These are phyloP conservation scores for Dorcoceras hygrometricum DNA, from an alignment of 257 asterid species.

Conservation along the genomic window DNA sequence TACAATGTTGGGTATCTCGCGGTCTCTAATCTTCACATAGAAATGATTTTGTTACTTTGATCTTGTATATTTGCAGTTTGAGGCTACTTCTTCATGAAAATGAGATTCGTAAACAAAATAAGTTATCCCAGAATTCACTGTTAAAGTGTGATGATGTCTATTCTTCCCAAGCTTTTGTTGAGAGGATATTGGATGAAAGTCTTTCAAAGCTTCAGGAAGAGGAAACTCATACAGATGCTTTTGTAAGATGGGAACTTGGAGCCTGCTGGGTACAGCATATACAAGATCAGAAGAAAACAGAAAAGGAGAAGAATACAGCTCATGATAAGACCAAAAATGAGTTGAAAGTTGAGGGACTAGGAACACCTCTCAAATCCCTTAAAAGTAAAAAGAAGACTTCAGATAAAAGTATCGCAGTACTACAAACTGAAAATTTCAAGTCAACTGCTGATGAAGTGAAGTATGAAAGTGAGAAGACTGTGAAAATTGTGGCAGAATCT, in stretches of 20 bases:
- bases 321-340: slow-evolving; percentile 69
- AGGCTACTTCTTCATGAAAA: slow-evolving; percentile 80
- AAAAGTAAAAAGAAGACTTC: slow-evolving; percentile 65
- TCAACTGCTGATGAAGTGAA: slow-evolving; percentile 38
- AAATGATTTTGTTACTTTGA: slow-evolving; percentile 24
- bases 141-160: slow-evolving; percentile 50
- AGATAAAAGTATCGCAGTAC: slow-evolving; percentile 43
- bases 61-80: slow-evolving; percentile 56
- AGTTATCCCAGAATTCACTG: slow-evolving; percentile 36
- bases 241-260: slow-evolving; percentile 97
- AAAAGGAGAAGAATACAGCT: slow-evolving; percentile 74
- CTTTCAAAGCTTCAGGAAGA: slow-evolving; percentile 75
- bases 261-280: slow-evolving; percentile 99
- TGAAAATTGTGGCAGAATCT: slow-evolving; percentile 37
- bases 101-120: slow-evolving; percentile 46
- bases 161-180: slow-evolving; percentile 61
- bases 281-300: slow-evolving; percentile 90
- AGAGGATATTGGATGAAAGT: slow-evolving; percentile 75
- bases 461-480: slow-evolving; percentile 47
- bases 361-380: slow-evolving; percentile 84
- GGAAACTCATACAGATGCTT: slow-evolving; percentile 54
- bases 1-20: slow-evolving; percentile 9
- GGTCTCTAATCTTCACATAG: slow-evolving; percentile 17
- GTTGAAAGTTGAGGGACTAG: slow-evolving; percentile 96
- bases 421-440: slow-evolving; percentile 39